A percentile compares a stretch with the other conserved stretches of the same genome.
phyloP scores from a whole-genome alignment of 129 eudicot genomes.

The Gnaphalium uliginosum region DNA sequence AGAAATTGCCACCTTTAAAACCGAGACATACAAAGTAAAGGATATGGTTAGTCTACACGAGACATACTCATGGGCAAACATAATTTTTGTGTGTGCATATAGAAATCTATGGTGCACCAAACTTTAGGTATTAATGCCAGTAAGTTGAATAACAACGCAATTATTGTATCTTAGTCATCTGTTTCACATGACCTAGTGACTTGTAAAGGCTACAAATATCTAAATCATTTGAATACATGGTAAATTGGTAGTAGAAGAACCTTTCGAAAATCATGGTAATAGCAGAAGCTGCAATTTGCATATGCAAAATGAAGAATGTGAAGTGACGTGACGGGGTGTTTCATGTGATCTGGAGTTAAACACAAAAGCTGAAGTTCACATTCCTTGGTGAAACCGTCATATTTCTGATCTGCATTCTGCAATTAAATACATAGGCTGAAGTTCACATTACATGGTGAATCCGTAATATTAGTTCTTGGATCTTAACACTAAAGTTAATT shows the following conservation, averaged over 20 bases:
- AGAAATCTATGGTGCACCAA: not conserved
- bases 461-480: not conserved
- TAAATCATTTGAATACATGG: conserved; percentile 2
- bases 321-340: conserved; percentile 9
- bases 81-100: not conserved
- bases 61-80: not conserved
- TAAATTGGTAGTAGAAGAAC: too few relatives aligned
- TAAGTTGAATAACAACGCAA: not conserved
- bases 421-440: conserved; percentile 6
- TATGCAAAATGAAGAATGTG: conserved; percentile 14
- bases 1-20: not conserved
- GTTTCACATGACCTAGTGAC: not conserved
- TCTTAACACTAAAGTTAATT: not conserved
- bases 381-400: not conserved
- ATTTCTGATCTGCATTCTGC: conserved; percentile 11
- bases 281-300: not conserved
- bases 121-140: not conserved
- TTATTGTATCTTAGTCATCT: not conserved
- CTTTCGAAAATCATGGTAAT: not conserved
- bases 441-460: conserved; percentile 8
- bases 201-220: not conserved
- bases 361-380: too few relatives aligned
- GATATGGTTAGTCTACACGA: conserved; percentile 3
- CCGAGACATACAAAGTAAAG: not conserved
- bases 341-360: too few relatives aligned